These are phyloP conservation scores for Lipomyces mesembrius DNA, from an alignment of 805 yeast genomes.

Conservation along the genomic window DNA sequence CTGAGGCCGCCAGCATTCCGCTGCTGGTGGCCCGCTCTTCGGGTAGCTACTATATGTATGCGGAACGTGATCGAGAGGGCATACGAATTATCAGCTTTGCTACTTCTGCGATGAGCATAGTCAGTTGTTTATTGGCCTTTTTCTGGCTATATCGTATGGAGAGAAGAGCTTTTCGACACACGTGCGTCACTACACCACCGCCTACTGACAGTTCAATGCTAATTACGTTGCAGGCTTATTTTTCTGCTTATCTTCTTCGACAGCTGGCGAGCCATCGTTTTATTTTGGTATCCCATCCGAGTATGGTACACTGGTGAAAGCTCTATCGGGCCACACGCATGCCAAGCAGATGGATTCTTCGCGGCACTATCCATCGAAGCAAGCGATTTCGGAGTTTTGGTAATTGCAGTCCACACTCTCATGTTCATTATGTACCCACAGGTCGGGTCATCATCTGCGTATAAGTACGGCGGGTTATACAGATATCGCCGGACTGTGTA, in stretches of 20 bases:
- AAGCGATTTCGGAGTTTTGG: conserved; percentile 79
- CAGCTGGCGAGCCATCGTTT: conserved; percentile 69
- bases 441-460: conserved; percentile 22
- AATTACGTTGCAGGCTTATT: conserved; percentile 64
- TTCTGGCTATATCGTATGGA: conserved; percentile 53
- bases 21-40: conserved; percentile 6
- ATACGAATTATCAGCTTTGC: conserved; percentile 27
- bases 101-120: conserved; percentile 56
- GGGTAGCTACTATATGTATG: conserved; percentile 8
- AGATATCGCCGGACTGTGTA: conserved; percentile 62
- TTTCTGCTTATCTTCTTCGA: conserved; percentile 72
- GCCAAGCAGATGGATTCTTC: conserved; percentile 36
- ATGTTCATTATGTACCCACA: conserved; percentile 59
- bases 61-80: conserved; percentile 19
- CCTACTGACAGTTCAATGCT: conserved; percentile 33
- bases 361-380: conserved; percentile 45
- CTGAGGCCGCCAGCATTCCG: conserved; percentile 6
- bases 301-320: conserved; percentile 35
- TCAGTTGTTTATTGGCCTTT: conserved; percentile 62
- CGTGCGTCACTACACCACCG: conserved; percentile 10
- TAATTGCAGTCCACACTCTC: conserved; percentile 83
- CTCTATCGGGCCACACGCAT: conserved; percentile 28
- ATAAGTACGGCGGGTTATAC: conserved; percentile 58
- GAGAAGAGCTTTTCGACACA: conserved; percentile 41
- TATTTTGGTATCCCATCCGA: conserved; percentile 64